Conservation (phyloP, 306 rosid species). For the Corylus americana region DNA sequence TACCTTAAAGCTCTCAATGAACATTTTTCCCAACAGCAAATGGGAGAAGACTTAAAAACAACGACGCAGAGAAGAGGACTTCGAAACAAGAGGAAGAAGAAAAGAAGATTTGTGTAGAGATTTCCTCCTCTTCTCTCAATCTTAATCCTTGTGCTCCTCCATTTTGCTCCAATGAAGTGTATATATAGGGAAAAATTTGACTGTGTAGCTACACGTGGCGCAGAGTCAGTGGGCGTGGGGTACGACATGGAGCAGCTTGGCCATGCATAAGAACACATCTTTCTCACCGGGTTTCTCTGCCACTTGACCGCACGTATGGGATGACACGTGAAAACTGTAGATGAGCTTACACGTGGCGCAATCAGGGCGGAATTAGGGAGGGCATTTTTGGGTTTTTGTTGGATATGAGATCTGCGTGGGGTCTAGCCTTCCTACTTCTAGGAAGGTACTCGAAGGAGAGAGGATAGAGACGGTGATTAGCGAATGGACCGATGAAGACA, state of each 20-base stretch:
- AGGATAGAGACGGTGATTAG: neutral
- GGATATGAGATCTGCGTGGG: conserved; percentile 1
- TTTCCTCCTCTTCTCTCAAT: neutral
- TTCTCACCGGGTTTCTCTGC: neutral
- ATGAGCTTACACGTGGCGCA: neutral
- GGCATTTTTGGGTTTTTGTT: neutral
- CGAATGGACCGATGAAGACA: neutral
- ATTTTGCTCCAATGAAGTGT: neutral
- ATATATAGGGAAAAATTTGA: conserved; percentile 38
- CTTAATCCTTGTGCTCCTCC: neutral
- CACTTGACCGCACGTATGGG: neutral
- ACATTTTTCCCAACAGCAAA: conserved; percentile 42
- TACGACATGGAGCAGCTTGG: conserved; percentile 1
- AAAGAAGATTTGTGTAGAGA: neutral
- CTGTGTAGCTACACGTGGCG: conserved; percentile 44
- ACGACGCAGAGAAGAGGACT: neutral
- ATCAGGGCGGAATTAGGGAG: neutral
- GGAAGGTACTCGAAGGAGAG: conserved; percentile 14
- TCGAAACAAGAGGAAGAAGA: neutral
- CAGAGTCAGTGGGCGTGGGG: neutral
- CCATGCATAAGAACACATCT: conserved; percentile 25
- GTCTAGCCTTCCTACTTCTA: neutral
- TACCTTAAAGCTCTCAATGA: conserved; percentile 81
- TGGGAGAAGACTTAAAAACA: neutral
- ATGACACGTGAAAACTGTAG: neutral